Conservation (phyloP, 2,329 filamentous ascomycete genomes). For the Paracoccidioides lutzii region DNA sequence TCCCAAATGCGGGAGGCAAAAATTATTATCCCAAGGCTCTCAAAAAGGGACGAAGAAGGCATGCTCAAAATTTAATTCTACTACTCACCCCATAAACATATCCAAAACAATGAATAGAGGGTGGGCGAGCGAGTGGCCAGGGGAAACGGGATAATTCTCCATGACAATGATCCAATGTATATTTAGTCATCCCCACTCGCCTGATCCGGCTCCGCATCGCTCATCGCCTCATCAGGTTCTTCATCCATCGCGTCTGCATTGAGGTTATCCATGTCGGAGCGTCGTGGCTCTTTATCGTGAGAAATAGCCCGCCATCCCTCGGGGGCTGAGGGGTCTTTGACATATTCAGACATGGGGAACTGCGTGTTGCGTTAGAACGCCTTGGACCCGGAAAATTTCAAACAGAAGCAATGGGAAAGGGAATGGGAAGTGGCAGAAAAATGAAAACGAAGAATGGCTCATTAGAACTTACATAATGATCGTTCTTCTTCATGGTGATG, state of each 20-base stretch:
- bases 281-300: slow-evolving; percentile 31
- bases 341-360: slow-evolving; percentile 54
- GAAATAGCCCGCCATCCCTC: slow-evolving; percentile 47
- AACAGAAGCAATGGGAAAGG: not conserved
- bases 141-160: not conserved
- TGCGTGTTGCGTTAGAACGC: slow-evolving; percentile 10
- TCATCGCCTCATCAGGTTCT: slow-evolving; percentile 23
- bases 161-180: not conserved
- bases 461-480: slow-evolving; percentile 57
- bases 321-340: slow-evolving; percentile 41
- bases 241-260: slow-evolving; percentile 38
- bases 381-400: not conserved
- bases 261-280: slow-evolving; percentile 29
- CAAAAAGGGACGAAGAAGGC: too few relatives aligned
- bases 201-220: slow-evolving; percentile 27
- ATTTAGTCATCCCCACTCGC: not conserved
- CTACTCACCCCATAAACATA: too few relatives aligned
- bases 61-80: too few relatives aligned
- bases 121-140: not conserved
- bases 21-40: too few relatives aligned
- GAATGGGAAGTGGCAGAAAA: not conserved
- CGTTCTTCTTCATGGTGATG: slow-evolving; percentile 99
- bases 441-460: not conserved
- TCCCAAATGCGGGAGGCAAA: too few relatives aligned
- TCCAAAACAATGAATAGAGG: too few relatives aligned